Base-by-base conservation (phyloP, 495 filamentous ascomycete genomes). In the Chlorociboria aeruginascens region DNA sequence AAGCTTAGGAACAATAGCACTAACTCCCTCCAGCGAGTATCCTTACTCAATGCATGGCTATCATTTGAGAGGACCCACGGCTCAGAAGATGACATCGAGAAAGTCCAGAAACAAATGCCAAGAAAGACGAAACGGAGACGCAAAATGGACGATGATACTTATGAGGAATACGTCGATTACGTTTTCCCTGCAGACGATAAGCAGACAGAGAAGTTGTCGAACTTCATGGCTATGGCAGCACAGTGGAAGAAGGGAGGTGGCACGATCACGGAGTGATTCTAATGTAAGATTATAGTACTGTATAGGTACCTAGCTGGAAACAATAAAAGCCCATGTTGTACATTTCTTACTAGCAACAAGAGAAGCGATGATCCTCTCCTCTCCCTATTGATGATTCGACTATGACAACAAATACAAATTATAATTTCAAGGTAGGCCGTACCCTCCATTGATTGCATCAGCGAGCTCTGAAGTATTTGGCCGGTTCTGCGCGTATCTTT, bases 101-200 rank as follows among this genome's bases (percentile, higher is more conserved):
- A 82, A 59, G 82, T 98, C 48, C 82, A 89, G 34, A 60, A 80
- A 58, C 86, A 94, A 70, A 94, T 95, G 88, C 93, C 93, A 29
- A 74, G 88, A 41, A 83, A 80, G 62, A 85, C 86, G 63, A 98
- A 95, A 81, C 92, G 92, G 76, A 77, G 89, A 56, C 81, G 92
- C 64, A 89, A 81, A 78, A 61, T 96, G 66, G 89, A 94, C 61
- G 89, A 96, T 67, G 90, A 94, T 62, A 82, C 77, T 14, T 96
- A 86, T 71, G 92, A 98, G 74, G 92, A 98, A 68, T 98, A 95
- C 63, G 77, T 90, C 71, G 92, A 97, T 63, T 96, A 90, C 61
- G 76, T 97, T 40, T 98, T 98, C 80, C 92, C 92, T 6, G 89
- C 88, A 7, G 92, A 97, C 71, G 90, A 96, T 66, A 77, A 86